Conservation (phyloP, 2,329 filamentous ascomycete species). For the Penicillium sp. region DNA sequence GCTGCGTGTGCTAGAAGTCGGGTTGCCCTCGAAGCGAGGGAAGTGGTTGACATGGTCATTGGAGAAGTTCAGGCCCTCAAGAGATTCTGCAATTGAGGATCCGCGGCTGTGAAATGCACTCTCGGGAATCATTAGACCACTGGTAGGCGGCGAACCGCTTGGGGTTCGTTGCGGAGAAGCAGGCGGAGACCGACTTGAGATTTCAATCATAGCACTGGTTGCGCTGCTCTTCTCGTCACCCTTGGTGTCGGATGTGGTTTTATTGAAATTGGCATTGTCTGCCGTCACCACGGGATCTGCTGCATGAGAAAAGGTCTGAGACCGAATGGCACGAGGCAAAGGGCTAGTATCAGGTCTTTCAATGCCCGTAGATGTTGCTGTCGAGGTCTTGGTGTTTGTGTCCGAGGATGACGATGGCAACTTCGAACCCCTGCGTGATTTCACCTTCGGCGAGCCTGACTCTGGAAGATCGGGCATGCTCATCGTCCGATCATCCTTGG, state of each 20-base stretch:
- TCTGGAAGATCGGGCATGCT: slow-evolving; percentile 35
- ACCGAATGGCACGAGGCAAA: slow-evolving; percentile 58
- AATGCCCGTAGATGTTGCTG: slow-evolving; percentile 28
- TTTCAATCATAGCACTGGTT: slow-evolving; percentile 64
- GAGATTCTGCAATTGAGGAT: slow-evolving; percentile 53
- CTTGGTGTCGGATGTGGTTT: slow-evolving; percentile 57
- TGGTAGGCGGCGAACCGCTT: slow-evolving; percentile 44
- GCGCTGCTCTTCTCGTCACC: slow-evolving; percentile 61
- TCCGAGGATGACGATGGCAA: slow-evolving; percentile 25
- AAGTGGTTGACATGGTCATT: slow-evolving; percentile 27
- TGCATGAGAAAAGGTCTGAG: slow-evolving; percentile 62
- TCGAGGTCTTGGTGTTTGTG: slow-evolving; percentile 18
- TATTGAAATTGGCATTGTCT: slow-evolving; percentile 66
- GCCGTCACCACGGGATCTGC: slow-evolving; percentile 67
- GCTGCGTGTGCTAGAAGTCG: slow-evolving; percentile 22
- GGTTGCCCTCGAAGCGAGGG: slow-evolving; percentile 25
- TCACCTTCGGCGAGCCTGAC: slow-evolving; percentile 21
- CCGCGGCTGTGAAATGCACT: slow-evolving; percentile 44
- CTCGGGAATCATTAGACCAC: slow-evolving; percentile 35
- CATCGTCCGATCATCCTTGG: slow-evolving; percentile 36
- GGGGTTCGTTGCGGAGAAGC: slow-evolving; percentile 53
- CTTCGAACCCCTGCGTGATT: slow-evolving; percentile 30
- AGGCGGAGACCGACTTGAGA: slow-evolving; percentile 64
- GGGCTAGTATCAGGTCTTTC: slow-evolving; percentile 41
- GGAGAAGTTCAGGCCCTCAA: slow-evolving; percentile 23